A percentile compares a stretch with the other conserved stretches of the same genome.
Evolutionary conservation across 2,329 filamentous ascomycete genomes (phyloP).

Genomic region (Truncatella angustata): DNA sequence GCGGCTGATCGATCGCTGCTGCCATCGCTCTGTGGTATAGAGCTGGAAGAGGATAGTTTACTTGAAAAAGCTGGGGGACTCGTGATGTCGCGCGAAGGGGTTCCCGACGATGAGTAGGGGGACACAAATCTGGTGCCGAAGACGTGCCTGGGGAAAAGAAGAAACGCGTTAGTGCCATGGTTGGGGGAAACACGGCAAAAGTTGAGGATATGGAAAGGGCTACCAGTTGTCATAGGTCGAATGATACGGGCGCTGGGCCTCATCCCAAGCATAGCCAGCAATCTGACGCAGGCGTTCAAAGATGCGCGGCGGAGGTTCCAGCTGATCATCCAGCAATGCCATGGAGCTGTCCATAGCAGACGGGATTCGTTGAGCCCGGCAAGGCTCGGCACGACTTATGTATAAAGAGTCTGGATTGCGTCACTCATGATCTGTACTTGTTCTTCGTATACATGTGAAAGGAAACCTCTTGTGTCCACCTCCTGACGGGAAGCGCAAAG

Average conservation of each 20-base stretch:
- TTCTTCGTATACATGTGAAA: too few relatives aligned
- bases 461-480: too few relatives aligned
- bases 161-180: slow-evolving; percentile 16
- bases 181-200: slow-evolving; percentile 2
- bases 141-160: slow-evolving; percentile 53
- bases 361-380: slow-evolving; percentile 3
- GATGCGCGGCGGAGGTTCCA: slow-evolving; percentile 65
- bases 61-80: slow-evolving; percentile 40
- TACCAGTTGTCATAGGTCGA: slow-evolving; percentile 88
- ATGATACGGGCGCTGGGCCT: slow-evolving; percentile 55
- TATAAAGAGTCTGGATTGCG: not conserved
- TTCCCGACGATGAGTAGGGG: slow-evolving; percentile 45
- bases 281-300: slow-evolving; percentile 73
- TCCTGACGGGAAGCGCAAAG: not conserved
- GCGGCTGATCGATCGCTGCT: slow-evolving; percentile 36
- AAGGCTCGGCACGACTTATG: not conserved
- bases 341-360: slow-evolving; percentile 42
- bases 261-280: slow-evolving; percentile 75
- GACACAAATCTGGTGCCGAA: slow-evolving; percentile 61
- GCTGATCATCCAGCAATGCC: slow-evolving; percentile 50
- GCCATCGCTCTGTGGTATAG: slow-evolving; percentile 36
- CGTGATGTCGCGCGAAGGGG: slow-evolving; percentile 41
- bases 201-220: slow-evolving; percentile 13
- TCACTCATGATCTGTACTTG: too few relatives aligned
- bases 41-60: slow-evolving; percentile 39